Base-by-base conservation (phyloP, 2,329 filamentous ascomycete species). In the Fusarium algeriense region DNA sequence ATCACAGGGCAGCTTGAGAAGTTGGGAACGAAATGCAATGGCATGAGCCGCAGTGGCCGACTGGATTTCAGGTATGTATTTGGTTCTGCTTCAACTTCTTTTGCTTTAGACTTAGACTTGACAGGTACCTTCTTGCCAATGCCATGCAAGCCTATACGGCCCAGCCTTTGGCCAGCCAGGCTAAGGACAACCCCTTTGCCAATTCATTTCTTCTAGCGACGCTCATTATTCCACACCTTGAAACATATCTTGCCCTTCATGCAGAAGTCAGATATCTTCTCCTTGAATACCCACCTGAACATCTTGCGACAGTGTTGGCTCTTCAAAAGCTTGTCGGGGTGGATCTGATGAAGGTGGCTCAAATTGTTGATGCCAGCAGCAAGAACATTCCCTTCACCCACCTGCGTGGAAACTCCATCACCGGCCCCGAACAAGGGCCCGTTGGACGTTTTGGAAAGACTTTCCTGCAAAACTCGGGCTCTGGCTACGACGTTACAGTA, bases 201-300 rank as follows among this genome's bases (percentile, higher is more conserved):
- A 86, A 88, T 71, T 83, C 87, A 3, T 81, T 84, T 26, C 80
- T 88, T 19, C 83, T 91, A 4, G 89, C 89, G 4, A 85, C 86
- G 1, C 81, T 90, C 4, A 83, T 91, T 26, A 81, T 91, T 41
- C 87, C 89, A 3, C 87, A 90, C 65, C 81, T 91, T 3, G 89
- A 91, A 72, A 85, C 85, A 0, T 91, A 89, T 67, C 81, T 91
- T 52, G 83, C 85, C 7, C 80, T 84, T 3, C 87, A 90, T 69
- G 75, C 83, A 5, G 80, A 84, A 40, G 85, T 87, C 23, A 85
- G 85, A 13, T 86, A 90, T 61, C 83, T 91, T 1, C 77, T 91
- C 8, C 81, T 91, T 12, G 87, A 90, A 60, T 91, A 89, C 67
- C 85, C 88, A 0, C 79, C 85, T 1, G 85, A 87, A 52, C 86